Evolutionary conservation across 2,329 filamentous ascomycete species (phyloP), one percentile per base, ranked within the genome.

Genomic region (Xylaria sp.): DNA sequence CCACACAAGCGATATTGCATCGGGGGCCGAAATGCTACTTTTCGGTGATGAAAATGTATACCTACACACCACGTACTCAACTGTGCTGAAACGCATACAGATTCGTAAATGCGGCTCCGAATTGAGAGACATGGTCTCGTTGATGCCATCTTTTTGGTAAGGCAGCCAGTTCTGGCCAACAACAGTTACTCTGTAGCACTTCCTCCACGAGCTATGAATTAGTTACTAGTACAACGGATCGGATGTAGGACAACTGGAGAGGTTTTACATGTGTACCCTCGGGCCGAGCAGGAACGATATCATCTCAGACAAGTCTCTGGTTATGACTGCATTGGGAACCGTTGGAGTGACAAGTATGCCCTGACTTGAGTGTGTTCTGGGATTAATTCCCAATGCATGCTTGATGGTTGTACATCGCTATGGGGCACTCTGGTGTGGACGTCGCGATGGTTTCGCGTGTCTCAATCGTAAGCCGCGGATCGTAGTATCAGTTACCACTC

Each of bases 241-340:
- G 27, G 27, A 54, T 21, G 23, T 25, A 38, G n/a, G n/a, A 19
- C 7, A 38, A 49, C 37, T 31, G 6, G 46, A 15, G 6, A 23
- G 10, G 38, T 51, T 47, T 9, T 35, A 57, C 48, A 52, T 13
- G 54, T 55, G 38, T 40, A 48, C 9, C 44, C 13, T 64, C 31
- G 27, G 21, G 49, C 44, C 29, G 27, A 52, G 46, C 41, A 54
- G 35, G 62, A 59, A 25, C 6, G 19, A 59, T 44, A 21, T 10
- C 13, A 43, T 17, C 21, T 25, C 15, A 58, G 51, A 58, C 54
- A 62, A 19, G 9, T 38, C 15, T 53, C 15, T 48, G 2, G 15
- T 4, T 15, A 46, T 31, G 33, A 40, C n/a, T 27, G 10, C 4
- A 52, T 54, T 8, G 25, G 3, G n/a, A 57, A 35, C 15, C 9